Evolutionary conservation across 768 basidiomycete species (phyloP).

Genomic region (Kwoniella dejecticola): DNA sequence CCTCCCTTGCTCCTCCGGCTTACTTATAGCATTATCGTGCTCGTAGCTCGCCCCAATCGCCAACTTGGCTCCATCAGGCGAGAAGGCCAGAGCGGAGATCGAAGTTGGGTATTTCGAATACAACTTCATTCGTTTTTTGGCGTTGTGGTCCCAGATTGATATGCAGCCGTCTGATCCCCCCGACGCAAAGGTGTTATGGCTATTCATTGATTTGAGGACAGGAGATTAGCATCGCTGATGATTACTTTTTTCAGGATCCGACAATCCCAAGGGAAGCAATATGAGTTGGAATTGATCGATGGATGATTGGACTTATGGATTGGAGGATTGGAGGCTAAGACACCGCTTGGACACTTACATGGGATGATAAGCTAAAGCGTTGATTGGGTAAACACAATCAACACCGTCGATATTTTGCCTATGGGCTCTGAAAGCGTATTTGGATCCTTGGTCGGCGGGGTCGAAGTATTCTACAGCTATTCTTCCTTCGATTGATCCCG

Average conservation of each 20-base stretch:
- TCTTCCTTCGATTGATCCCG: slow-evolving; percentile 89
- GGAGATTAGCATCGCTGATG: too few species aligned
- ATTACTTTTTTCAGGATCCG: too few species aligned
- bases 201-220: slow-evolving; percentile 47
- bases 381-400: slow-evolving; percentile 96
- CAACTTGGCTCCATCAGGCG: slow-evolving; percentile 75
- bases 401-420: slow-evolving; percentile 83
- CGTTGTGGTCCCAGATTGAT: slow-evolving; percentile 94
- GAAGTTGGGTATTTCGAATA: slow-evolving; percentile 74
- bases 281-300: too few species aligned
- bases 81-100: slow-evolving; percentile 80
- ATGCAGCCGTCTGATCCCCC: slow-evolving; percentile 93
- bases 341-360: too few species aligned
- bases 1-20: slow-evolving; percentile 62
- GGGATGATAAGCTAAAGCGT: slow-evolving; percentile 91
- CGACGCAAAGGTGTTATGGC: slow-evolving; percentile 91
- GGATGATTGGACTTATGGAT: too few species aligned
- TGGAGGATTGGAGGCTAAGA: too few species aligned
- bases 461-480: slow-evolving; percentile 98
- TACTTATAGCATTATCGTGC: slow-evolving; percentile 78
- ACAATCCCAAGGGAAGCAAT: too few species aligned
- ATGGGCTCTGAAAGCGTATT: slow-evolving; percentile 98
- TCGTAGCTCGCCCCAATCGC: slow-evolving; percentile 86
- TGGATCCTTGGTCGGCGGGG: slow-evolving; percentile 74
- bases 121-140: slow-evolving; percentile 91